Evolutionary conservation across 371 early-diverging fungal genomes (phyloP).

Genomic region (Apophysomyces elegans): DNA sequence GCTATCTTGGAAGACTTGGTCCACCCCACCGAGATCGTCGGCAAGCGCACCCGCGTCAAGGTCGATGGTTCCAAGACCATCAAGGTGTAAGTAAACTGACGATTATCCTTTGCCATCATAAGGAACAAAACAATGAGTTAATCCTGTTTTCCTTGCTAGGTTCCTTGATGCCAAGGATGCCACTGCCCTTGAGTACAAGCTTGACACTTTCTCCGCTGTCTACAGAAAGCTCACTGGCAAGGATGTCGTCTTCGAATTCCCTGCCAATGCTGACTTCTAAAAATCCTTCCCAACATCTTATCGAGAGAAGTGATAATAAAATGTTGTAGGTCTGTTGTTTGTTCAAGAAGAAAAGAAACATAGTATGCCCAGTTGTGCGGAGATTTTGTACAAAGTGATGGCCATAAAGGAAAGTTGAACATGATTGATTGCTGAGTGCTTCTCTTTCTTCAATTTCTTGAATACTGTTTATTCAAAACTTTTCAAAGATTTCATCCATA

Average conservation of each 20-base stretch:
- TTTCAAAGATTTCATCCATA: no score
- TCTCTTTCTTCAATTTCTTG: no score
- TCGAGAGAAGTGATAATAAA: slow-evolving; percentile 6
- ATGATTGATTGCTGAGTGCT: no score
- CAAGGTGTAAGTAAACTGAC: slow-evolving; percentile 74
- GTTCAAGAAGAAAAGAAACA: background rate
- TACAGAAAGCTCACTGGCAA: slow-evolving; percentile 97
- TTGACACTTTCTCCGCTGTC: slow-evolving; percentile 94
- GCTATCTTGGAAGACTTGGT: slow-evolving; percentile 95
- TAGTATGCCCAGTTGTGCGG: background rate
- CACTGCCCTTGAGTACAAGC: slow-evolving; percentile 96
- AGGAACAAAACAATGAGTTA: background rate
- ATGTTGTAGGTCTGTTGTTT: background rate
- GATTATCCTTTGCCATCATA: background rate
- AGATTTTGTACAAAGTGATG: background rate
- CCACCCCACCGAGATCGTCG: slow-evolving; percentile 96
- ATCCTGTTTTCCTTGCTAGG: slow-evolving; percentile 36
- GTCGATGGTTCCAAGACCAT: slow-evolving; percentile 91
- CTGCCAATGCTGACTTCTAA: slow-evolving; percentile 50
- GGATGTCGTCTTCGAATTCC: slow-evolving; percentile 97
- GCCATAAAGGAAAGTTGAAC: no score
- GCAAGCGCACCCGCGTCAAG: slow-evolving; percentile 94
- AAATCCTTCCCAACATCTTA: background rate
- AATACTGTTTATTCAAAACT: no score
- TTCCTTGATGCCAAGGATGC: slow-evolving; percentile 97